Conservation (phyloP, 1,284 basidiomycete genomes). For the Lentinula novae-zelandiae region DNA sequence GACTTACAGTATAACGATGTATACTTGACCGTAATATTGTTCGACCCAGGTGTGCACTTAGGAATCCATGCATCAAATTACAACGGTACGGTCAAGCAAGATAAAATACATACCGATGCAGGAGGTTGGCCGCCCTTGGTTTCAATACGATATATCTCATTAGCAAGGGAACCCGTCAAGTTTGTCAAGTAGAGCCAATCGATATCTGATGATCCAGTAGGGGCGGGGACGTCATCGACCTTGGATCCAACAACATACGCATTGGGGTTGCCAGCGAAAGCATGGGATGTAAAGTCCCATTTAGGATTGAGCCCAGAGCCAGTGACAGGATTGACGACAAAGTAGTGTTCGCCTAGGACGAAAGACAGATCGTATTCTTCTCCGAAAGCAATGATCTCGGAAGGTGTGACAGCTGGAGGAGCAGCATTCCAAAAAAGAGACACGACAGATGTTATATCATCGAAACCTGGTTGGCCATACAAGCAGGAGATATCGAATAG, state of each 20-base stretch:
- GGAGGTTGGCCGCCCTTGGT: constrained; percentile 65
- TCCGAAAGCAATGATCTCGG: constrained; percentile 33
- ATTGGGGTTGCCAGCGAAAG: constrained; percentile 34
- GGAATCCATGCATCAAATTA: not conserved
- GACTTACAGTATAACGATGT: constrained; percentile 15
- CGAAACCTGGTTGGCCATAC: constrained; percentile 33
- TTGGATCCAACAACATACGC: constrained; percentile 48
- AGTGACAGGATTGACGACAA: constrained; percentile 40
- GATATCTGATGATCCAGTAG: constrained; percentile 43
- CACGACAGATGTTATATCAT: constrained; percentile 36
- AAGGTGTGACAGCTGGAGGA: constrained; percentile 25
- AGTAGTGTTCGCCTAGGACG: constrained; percentile 56
- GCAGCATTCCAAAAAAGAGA: constrained; percentile 35
- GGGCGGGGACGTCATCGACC: constrained; percentile 39
- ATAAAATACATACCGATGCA: constrained; percentile 34
- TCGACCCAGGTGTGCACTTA: constrained; percentile 12
- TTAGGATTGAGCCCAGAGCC: constrained; percentile 46
- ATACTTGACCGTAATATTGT: constrained; percentile 10
- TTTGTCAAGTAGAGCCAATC: constrained; percentile 53
- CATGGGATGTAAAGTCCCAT: constrained; percentile 52
- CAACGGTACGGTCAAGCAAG: not conserved
- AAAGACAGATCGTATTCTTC: constrained; percentile 23
- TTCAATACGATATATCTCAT: constrained; percentile 50
- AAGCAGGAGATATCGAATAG: constrained; percentile 61
- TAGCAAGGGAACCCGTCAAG: constrained; percentile 47